Percentiles rank a stretch among this genome's conserved stretches.
phyloP scores from a whole-genome alignment of 768 basidiomycete species.

The Pulveroboletus sp. region DNA sequence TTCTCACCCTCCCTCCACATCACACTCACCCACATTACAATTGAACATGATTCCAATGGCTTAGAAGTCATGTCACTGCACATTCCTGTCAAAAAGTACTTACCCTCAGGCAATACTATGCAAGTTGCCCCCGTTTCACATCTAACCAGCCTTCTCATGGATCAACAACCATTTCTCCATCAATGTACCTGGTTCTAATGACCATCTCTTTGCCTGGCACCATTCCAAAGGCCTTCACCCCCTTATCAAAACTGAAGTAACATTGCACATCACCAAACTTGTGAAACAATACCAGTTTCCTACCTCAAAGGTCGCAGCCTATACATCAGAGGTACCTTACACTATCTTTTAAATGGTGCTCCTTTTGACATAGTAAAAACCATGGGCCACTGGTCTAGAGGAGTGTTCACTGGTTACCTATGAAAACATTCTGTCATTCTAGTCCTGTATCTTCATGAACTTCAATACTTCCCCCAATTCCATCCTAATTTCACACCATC shows the following conservation, averaged over 20 bases:
- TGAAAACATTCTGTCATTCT: background rate
- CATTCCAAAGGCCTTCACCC: too few species aligned
- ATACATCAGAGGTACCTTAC: background rate
- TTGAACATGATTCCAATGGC: too few species aligned
- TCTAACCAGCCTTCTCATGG: too few species aligned
- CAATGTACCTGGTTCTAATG: too few species aligned
- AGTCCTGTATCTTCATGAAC: background rate
- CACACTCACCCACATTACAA: too few species aligned
- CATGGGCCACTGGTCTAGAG: background rate
- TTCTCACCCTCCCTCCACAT: too few species aligned
- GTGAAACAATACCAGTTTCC: rapidly evolving
- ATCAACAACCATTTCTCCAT: too few species aligned
- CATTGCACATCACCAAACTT: background rate
- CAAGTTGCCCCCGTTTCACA: too few species aligned
- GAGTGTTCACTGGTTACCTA: background rate
- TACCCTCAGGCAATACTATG: too few species aligned
- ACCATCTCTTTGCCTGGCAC: too few species aligned
- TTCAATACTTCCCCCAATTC: background rate
- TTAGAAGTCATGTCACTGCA: too few species aligned
- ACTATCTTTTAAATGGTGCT: background rate
- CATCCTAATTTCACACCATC: background rate
- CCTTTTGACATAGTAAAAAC: background rate
- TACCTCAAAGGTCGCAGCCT: background rate
- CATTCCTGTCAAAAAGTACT: too few species aligned
- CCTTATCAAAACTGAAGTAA: background rate